These are phyloP conservation scores for Termitomyces sp. DNA, from an alignment of 768 basidiomycete species.

Conservation along the genomic window DNA sequence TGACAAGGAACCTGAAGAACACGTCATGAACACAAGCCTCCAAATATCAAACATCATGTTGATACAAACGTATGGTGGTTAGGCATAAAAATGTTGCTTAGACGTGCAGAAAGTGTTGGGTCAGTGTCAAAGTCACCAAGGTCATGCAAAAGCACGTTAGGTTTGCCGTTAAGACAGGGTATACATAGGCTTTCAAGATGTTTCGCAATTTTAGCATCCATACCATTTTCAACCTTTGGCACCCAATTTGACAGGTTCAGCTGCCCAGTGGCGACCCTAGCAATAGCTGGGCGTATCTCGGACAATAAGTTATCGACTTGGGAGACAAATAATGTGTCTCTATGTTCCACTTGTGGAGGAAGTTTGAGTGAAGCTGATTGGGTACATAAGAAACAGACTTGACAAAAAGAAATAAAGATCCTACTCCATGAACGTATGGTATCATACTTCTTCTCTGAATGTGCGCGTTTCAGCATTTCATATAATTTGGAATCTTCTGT, in stretches of 20 bases:
- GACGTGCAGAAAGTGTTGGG: slow-evolving; percentile 21
- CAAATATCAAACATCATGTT: neutral
- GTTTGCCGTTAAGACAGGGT: slow-evolving; percentile 31
- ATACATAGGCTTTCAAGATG: slow-evolving; percentile 28
- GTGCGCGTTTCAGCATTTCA: slow-evolving; percentile 26
- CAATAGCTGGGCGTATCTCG: slow-evolving; percentile 26
- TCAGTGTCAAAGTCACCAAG: slow-evolving; percentile 33
- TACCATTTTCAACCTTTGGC: slow-evolving; percentile 12
- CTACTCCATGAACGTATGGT: slow-evolving; percentile 24
- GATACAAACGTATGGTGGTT: slow-evolving; percentile 36
- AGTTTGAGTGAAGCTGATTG: neutral
- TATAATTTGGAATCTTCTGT: slow-evolving; percentile 24
- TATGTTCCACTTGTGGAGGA: slow-evolving; percentile 10
- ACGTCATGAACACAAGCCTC: neutral
- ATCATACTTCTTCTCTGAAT: slow-evolving; percentile 22
- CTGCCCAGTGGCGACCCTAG: slow-evolving; percentile 26
- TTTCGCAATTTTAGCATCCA: slow-evolving; percentile 15
- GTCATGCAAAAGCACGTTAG: slow-evolving; percentile 36
- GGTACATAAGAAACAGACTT: slow-evolving; percentile 1
- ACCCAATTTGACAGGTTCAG: slow-evolving; percentile 28
- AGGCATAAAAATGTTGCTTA: slow-evolving; percentile 37
- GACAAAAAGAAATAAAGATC: neutral
- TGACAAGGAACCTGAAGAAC: slow-evolving; percentile 33
- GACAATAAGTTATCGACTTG: slow-evolving; percentile 18
- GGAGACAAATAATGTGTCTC: slow-evolving; percentile 5